phyloP scores from a whole-genome alignment of 2,329 filamentous ascomycete genomes.

The Fusarium sp. region DNA sequence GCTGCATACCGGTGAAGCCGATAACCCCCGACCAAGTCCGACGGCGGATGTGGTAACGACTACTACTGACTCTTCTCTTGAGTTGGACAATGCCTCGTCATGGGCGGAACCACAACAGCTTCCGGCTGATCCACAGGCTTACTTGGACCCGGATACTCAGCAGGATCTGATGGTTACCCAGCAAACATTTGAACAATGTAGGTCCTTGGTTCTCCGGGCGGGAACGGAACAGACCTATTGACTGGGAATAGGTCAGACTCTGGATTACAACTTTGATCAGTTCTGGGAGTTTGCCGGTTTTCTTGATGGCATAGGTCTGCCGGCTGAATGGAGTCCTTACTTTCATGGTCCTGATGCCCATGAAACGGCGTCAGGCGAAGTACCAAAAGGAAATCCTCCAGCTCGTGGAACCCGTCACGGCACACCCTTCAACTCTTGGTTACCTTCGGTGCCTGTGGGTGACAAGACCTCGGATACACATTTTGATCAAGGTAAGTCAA shows the following conservation, averaged over 20 bases:
- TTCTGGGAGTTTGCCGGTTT: conserved; percentile 53
- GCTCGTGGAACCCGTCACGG: conserved; percentile 36
- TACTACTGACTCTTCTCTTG: not conserved
- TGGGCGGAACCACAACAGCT: conserved; percentile 6
- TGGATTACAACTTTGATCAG: conserved; percentile 41
- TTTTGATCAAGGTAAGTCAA: not conserved
- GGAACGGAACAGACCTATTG: not conserved
- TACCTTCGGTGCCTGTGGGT: conserved; percentile 48
- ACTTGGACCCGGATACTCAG: not conserved
- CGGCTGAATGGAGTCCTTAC: conserved; percentile 53
- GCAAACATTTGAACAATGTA: not conserved
- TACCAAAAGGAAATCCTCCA: not conserved
- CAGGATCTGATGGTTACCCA: not conserved
- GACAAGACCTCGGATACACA: conserved; percentile 38
- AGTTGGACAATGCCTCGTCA: conserved; percentile 1
- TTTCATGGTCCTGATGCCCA: conserved; percentile 42
- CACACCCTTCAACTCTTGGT: conserved; percentile 51
- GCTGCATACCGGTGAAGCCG: conserved; percentile 45
- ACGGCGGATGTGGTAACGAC: conserved; percentile 19
- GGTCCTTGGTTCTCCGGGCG: not conserved
- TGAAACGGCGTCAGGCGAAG: conserved; percentile 1
- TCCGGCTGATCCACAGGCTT: not conserved
- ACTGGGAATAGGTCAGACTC: not conserved
- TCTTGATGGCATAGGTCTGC: conserved; percentile 50
- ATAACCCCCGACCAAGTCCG: conserved; percentile 39